Base-by-base conservation (phyloP, 768 basidiomycete genomes). In the Gloeostereum incarnatum region DNA sequence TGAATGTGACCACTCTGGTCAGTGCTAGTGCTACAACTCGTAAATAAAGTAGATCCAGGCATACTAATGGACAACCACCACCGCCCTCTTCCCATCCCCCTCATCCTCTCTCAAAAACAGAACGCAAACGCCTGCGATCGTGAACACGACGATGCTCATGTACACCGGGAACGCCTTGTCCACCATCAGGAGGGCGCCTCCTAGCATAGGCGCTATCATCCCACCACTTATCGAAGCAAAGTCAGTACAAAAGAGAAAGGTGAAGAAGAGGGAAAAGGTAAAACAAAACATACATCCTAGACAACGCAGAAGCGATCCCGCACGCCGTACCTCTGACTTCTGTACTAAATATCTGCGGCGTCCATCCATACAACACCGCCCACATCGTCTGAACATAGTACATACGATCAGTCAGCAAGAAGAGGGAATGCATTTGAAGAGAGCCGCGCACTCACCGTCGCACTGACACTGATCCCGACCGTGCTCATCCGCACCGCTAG, bases 291-390 rank as follows among this genome's bases (percentile, higher is more conserved):
- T 51, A 89, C 81, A 92, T 77, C 56, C 91, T 69, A 2, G 84
- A 90, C 1, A 93, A 57, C 7, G 88, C 89, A 3, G 86, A 88
- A 0, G 90, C 89, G 37, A 86, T 81, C 1, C 90, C 90, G 50
- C 84, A 82, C 0, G 89, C 91, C 1, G 89, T 90, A 19, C 91
- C 90, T 34, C 90, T 76, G 2, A 91, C 83, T 63, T 78, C 77
- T 1, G 87, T 88, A 0, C 73, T 78, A 50, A 93, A 92, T 10
- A 89, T 81, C 57, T 88, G 85, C 3, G 89, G 89, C 0, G 89
- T 90, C 81, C 86, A 87, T 58, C 86, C 85, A 48, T 89, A 89
- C 36, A 89, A 49, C n/a, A 90, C 80, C 8, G 87, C 84, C 73
- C 82, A 89, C 87, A 88, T 87, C 2, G 81, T 68, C 80, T 83